These are phyloP conservation scores for Plasmodium berghei DNA, from an alignment of 169 alveolate genomes.

Conservation along the genomic window DNA sequence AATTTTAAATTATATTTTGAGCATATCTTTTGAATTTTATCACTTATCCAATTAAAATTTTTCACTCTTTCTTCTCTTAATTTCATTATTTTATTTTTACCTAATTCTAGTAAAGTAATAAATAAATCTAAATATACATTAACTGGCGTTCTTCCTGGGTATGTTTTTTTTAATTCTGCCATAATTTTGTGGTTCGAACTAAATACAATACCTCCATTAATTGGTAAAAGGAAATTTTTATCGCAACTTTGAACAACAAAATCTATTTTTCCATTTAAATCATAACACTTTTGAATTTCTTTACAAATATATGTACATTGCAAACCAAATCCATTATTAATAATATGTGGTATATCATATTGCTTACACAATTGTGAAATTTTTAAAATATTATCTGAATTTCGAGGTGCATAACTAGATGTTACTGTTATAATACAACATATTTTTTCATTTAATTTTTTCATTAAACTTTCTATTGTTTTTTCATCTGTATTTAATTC, in stretches of 20 bases:
- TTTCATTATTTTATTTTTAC: slow-evolving; percentile 52
- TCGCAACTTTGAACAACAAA: slow-evolving; percentile 75
- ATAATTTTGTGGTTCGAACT: slow-evolving; percentile 21
- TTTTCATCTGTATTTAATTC: slow-evolving; percentile 47
- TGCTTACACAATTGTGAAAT: slow-evolving; percentile 50
- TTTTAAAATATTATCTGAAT: slow-evolving; percentile 63
- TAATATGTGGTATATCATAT: slow-evolving; percentile 48
- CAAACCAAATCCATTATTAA: slow-evolving; percentile 71
- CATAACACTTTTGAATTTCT: slow-evolving; percentile 67
- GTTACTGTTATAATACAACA: slow-evolving; percentile 72
- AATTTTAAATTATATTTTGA: slow-evolving; percentile 45
- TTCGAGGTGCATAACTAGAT: slow-evolving; percentile 74
- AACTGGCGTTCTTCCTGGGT: slow-evolving; percentile 75
- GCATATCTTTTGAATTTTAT: slow-evolving; percentile 9
- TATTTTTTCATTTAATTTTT: slow-evolving; percentile 31
- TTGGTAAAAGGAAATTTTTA: slow-evolving; percentile 73
- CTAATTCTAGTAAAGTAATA: slow-evolving; percentile 65
- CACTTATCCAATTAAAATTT: slow-evolving; percentile 48
- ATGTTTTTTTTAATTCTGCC: slow-evolving; percentile 40
- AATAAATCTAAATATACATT: slow-evolving; percentile 72
- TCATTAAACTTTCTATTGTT: slow-evolving; percentile 39
- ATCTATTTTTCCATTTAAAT: slow-evolving; percentile 49
- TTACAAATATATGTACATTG: slow-evolving; percentile 68
- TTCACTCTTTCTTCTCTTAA: slow-evolving; percentile 51
- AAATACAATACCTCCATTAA: slow-evolving; percentile 66